Evolutionary conservation across 495 filamentous ascomycete genomes (phyloP), one percentile per base, ranked within the genome.

Genomic region (Trichoderma asperelloides): DNA sequence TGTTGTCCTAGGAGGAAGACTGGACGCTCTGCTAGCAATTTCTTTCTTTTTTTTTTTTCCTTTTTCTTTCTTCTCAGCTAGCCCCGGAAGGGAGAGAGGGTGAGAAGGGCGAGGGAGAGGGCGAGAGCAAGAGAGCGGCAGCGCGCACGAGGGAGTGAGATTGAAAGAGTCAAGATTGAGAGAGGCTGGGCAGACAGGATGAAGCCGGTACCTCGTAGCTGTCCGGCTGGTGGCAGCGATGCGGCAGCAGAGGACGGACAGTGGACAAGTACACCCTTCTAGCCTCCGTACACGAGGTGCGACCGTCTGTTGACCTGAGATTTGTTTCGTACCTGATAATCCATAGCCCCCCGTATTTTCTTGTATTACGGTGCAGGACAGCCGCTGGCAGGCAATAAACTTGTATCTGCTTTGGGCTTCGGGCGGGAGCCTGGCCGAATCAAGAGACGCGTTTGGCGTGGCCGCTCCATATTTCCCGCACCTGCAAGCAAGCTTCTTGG

Each of bases 401-500:
- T 60, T 60, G 55, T 60, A 16, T 60, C 55, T 30, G 23, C 16
- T 60, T 60, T 60, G 27, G 55, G 55, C 25, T 4, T 60, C 55
- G 55, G 23, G 55, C 16, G 55, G 55, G 49, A 30, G 55, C 25
- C 15, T 16, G 25, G 23, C 25, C 55, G 55, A 60, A 60, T 30
- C 23, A 30, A 60, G 55, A 27, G 25, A 60, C 55, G 55, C 55
- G 55, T 60, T 13, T 60, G 55, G 23, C 23, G 8, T 11, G 23
- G 25, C 11, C 23, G 55, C 16, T 30, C 55, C 23, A 30, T 18
- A 28, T 60, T 60, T 60, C 23, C 27, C 15, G 15, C 15, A 25
- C 55, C 55, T 60, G 55, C 55, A 60, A 60, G 55, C 55, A 60
- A 60, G 55, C 55, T 60, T 30, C 55, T 60, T 23, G 49, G 49